Conservation (phyloP, 768 basidiomycete species). For the Tricholomella constricta region DNA sequence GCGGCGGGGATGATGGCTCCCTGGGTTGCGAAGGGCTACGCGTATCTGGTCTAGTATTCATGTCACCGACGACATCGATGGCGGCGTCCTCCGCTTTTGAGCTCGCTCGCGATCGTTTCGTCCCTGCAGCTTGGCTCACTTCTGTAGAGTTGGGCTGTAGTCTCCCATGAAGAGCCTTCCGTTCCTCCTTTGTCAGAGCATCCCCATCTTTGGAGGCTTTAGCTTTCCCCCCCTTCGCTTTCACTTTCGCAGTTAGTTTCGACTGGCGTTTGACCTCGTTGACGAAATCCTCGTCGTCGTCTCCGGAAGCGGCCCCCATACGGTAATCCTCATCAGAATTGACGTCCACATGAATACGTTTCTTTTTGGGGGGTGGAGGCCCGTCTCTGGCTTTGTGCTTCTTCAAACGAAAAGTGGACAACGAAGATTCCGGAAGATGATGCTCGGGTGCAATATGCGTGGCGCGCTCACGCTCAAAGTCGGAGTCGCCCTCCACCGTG, state of each 20-base stretch:
- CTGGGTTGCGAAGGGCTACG: conserved; percentile 30
- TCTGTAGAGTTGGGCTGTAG: conserved; percentile 40
- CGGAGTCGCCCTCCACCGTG: conserved; percentile 13
- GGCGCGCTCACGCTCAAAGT: conserved; percentile 7
- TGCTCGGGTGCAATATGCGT: background rate
- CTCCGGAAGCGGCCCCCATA: conserved; percentile 8
- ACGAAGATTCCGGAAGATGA: conserved; percentile 5
- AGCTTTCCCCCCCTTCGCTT: conserved; percentile 16
- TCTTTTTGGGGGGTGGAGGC: conserved; percentile 17
- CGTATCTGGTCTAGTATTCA: conserved; percentile 18
- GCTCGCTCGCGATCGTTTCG: conserved; percentile 33
- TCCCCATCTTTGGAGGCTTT: conserved; percentile 8
- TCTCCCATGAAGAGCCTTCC: conserved; percentile 39
- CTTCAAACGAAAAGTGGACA: conserved; percentile 2
- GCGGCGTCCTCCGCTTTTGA: conserved; percentile 32
- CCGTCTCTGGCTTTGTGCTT: conserved; percentile 12
- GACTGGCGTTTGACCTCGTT: conserved; percentile 11
- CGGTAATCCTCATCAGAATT: conserved; percentile 26
- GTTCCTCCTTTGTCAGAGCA: conserved; percentile 19
- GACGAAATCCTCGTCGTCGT: conserved; percentile 10
- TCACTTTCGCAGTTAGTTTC: conserved; percentile 29
- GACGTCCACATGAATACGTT: conserved; percentile 22
- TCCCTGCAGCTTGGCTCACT: conserved; percentile 24
- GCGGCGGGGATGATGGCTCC: conserved; percentile 32
- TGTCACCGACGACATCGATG: conserved; percentile 37